Percentiles rank a stretch among this genome's conserved stretches.
phyloP scores from a whole-genome alignment of 441 rosid species.

The Arabidopsis hybrid region DNA sequence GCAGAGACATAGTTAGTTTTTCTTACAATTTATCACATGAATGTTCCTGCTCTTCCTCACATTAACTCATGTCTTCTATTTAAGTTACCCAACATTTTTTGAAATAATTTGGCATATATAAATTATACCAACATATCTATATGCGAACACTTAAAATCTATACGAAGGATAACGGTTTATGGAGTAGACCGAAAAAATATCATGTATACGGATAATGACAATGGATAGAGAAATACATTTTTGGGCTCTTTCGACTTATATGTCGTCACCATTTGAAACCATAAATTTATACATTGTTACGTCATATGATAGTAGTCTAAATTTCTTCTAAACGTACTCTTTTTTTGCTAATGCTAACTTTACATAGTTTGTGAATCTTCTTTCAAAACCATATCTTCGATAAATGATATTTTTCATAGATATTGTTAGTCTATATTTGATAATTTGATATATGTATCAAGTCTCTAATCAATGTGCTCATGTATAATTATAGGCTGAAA shows the following conservation, averaged over 20 bases:
- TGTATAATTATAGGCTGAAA: slow-evolving; percentile 75
- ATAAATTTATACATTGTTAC: background rate
- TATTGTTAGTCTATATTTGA: background rate
- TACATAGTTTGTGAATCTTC: background rate
- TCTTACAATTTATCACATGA: slow-evolving; percentile 34
- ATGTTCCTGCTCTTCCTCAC: slow-evolving; percentile 27
- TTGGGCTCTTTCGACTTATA: background rate
- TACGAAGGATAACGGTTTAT: background rate
- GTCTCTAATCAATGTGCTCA: slow-evolving; percentile 16
- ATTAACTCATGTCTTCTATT: slow-evolving; percentile 6
- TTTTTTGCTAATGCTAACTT: background rate
- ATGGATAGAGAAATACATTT: background rate
- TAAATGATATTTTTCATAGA: background rate
- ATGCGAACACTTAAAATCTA: background rate
- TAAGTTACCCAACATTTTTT: background rate
- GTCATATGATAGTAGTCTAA: background rate
- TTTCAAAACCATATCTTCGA: background rate
- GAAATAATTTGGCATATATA: slow-evolving; percentile 4
- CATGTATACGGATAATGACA: background rate
- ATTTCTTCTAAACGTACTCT: background rate
- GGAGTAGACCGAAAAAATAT: background rate
- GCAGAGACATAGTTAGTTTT: slow-evolving; percentile 28
- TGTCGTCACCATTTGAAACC: background rate
- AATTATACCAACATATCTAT: background rate
- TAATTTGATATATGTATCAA: background rate